A percentile compares a stretch with the other conserved stretches of the same genome.
phyloP scores from a whole-genome alignment of 2,329 filamentous ascomycete genomes.

The Fusarium sp. region DNA sequence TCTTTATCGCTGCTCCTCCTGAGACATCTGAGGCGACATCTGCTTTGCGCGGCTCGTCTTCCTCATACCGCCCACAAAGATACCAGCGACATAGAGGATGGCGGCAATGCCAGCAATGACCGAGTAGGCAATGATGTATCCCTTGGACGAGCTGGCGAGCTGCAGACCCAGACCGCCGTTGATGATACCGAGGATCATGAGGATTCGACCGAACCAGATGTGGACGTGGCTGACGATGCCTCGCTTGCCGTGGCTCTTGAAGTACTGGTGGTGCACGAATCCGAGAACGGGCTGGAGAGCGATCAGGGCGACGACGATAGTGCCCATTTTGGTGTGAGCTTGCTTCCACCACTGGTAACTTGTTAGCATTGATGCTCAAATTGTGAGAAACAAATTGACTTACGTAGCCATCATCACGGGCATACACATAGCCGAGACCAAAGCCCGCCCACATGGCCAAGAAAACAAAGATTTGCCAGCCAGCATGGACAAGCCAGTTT shows the following conservation, averaged over 20 bases:
- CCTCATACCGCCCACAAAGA: constrained; percentile 32
- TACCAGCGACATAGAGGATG: constrained; percentile 59
- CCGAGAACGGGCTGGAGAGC: constrained; percentile 73
- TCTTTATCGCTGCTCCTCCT: constrained; percentile 34
- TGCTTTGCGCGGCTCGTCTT: constrained; percentile 33
- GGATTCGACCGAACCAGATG: constrained; percentile 73
- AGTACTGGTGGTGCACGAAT: constrained; percentile 71
- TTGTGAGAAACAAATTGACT: constrained; percentile 47
- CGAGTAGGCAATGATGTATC: constrained; percentile 68
- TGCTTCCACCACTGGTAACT: constrained; percentile 64
- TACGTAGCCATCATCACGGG: constrained; percentile 61
- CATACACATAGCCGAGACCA: constrained; percentile 68
- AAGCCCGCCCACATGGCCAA: constrained; percentile 74
- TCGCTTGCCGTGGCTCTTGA: constrained; percentile 62
- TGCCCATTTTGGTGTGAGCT: constrained; percentile 71
- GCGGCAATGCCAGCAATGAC: constrained; percentile 68
- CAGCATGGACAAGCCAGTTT: constrained; percentile 71
- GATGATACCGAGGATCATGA: constrained; percentile 73
- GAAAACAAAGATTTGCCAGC: constrained; percentile 69
- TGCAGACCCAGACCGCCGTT: constrained; percentile 76
- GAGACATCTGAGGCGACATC: constrained; percentile 47
- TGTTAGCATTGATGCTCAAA: constrained; percentile 35
- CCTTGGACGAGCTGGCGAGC: constrained; percentile 59
- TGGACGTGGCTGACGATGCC: constrained; percentile 70
- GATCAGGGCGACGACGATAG: constrained; percentile 68